Base-by-base conservation (phyloP, 129 eudicot genomes). In the Rutidosis leptorrhynchoides region DNA sequence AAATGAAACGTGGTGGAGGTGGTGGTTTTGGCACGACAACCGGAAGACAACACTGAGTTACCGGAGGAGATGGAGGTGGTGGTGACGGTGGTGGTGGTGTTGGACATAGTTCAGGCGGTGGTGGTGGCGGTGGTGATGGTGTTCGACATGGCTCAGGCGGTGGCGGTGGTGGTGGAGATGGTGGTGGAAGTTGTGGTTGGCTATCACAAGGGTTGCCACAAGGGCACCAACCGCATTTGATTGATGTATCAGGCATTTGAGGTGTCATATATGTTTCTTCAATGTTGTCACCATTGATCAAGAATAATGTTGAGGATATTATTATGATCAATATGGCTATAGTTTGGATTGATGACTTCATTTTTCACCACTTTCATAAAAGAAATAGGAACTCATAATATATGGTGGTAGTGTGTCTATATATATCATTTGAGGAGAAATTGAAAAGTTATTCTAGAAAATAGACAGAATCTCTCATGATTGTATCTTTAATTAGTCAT, bases 141-240 rank as follows among this genome's bases (percentile, higher is more conserved):
- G 84, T 68, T 9, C 84, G 85, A 2, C 58, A 62, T 28, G 42
- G 49, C 6, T 14, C 43, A 3, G 48, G 71, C 1, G 22, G 63
- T 10, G 64, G 57, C 19, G 64, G 62, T 5, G 77, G 67, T 5
- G 77, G 77, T 1, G 78, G 77, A 0, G 81, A 74, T 7, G 79
- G 77, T 19, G 84, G 74, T 8, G 86, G 83, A 1, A 79, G 62
- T 2, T 68, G 72, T 15, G 17, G 79, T 14, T 62, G 83, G 33
- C 46, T 74, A 58, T 59, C 65, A 67, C 95, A 87, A 40, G 85
- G 87, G 65, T 79, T 82, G 30, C 53, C 63, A 55, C 95, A 87
- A 0, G 95, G 85, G 62, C 95, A 87, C 43, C 73, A 80, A 14
- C 87, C 90, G 10, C 95, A 87, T 63, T 84, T 87, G n/a, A 84